Evolutionary conservation across 2,329 filamentous ascomycete species (phyloP).

Genomic region (Aureobasidium pullulans): DNA sequence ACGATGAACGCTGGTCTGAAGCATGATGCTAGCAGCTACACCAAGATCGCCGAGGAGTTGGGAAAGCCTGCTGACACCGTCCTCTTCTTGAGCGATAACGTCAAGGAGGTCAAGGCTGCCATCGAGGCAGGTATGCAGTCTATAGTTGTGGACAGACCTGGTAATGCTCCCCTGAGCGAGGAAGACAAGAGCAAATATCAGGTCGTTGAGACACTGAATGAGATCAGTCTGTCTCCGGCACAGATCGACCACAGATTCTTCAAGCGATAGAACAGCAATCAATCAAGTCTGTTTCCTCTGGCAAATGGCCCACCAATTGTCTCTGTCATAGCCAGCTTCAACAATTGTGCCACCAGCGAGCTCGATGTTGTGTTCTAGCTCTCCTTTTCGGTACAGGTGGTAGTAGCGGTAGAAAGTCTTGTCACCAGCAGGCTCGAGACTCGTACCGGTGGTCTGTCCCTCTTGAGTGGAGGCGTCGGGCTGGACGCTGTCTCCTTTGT

Average conservation of each 20-base stretch:
- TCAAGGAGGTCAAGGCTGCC: constrained; percentile 47
- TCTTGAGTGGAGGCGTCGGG: constrained; percentile 18
- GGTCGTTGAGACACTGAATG: constrained; percentile 19
- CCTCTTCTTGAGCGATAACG: constrained; percentile 77
- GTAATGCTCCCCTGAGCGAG: constrained; percentile 57
- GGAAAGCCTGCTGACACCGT: constrained; percentile 47
- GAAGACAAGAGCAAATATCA: constrained; percentile 33
- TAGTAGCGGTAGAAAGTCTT: constrained; percentile 84
- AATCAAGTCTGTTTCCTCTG: constrained; percentile 14
- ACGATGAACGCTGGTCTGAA: constrained; percentile 75
- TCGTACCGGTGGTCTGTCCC: constrained; percentile 22
- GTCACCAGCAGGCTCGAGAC: constrained; percentile 23
- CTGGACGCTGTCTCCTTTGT: constrained; percentile 26
- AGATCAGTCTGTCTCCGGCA: constrained; percentile 18
- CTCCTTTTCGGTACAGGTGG: constrained; percentile 79
- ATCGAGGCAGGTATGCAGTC: constrained; percentile 35
- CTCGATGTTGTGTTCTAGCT: constrained; percentile 72
- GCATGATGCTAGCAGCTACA: constrained; percentile 59
- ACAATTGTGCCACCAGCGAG: constrained; percentile 68
- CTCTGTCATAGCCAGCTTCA: constrained; percentile 84
- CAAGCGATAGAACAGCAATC: constrained; percentile 10
- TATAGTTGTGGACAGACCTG: constrained; percentile 51
- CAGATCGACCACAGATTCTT: constrained; percentile 13
- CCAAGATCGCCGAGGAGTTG: constrained; percentile 50
- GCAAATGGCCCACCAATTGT: constrained; percentile 93